These are phyloP conservation scores for Neurospora sp. DNA, from an alignment of 2,329 filamentous ascomycete species.

Conservation along the genomic window DNA sequence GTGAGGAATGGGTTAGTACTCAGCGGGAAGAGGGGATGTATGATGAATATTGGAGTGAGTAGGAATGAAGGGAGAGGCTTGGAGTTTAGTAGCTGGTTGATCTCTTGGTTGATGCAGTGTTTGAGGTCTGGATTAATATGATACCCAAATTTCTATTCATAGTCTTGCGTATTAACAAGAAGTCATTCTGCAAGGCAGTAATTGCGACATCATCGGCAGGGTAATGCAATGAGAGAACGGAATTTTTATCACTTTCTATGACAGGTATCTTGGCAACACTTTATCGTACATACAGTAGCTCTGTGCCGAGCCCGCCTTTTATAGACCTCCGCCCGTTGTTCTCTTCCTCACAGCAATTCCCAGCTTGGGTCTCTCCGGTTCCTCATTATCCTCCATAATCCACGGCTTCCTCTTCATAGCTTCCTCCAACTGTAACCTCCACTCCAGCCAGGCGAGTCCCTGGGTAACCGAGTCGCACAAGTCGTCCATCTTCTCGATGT, in stretches of 20 bases:
- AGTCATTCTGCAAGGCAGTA: background rate
- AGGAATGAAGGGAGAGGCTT: slow-evolving; percentile 1
- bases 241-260: background rate
- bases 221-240: background rate
- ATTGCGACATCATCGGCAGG: background rate
- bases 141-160: slow-evolving; percentile 3
- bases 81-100: background rate
- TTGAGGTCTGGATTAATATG: slow-evolving; percentile 1
- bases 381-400: slow-evolving; percentile 1
- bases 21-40: slow-evolving; percentile 50
- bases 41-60: slow-evolving; percentile 43
- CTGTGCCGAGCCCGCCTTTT: background rate
- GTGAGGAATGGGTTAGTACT: slow-evolving; percentile 53
- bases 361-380: slow-evolving; percentile 6
- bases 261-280: background rate
- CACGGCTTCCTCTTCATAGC: slow-evolving; percentile 3
- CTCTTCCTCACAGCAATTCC: background rate
- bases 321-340: background rate
- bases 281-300: background rate
- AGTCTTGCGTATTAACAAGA: background rate
- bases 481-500: slow-evolving; percentile 59
- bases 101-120: background rate
- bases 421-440: slow-evolving; percentile 48
- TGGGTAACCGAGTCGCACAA: slow-evolving; percentile 72
- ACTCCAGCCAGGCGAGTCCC: slow-evolving; percentile 65